Evolutionary conservation across 2,329 filamentous ascomycete species (phyloP).

Genomic region (Penicillium vulpinum): DNA sequence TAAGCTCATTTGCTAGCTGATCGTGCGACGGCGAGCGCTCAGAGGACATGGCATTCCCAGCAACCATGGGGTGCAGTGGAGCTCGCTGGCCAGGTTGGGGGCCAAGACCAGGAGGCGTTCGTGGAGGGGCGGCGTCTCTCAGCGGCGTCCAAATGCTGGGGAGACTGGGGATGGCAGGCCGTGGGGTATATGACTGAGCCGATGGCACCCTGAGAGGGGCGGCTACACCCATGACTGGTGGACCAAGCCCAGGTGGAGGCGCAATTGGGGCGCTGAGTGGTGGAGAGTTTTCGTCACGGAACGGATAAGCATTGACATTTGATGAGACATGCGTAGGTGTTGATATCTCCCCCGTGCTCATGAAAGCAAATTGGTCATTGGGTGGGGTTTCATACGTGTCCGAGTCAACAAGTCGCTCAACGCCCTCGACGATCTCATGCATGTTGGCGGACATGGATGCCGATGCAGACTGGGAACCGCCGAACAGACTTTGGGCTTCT

Average conservation of each 20-base stretch:
- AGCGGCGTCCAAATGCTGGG: conserved; percentile 50
- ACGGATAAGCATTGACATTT: conserved; percentile 21
- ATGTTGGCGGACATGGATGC: conserved; percentile 45
- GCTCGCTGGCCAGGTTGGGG: conserved; percentile 27
- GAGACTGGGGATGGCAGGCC: conserved; percentile 34
- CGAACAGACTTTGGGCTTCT: conserved; percentile 36
- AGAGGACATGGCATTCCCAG: conserved; percentile 15
- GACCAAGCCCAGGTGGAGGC: conserved; percentile 36
- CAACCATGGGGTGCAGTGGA: conserved; percentile 14
- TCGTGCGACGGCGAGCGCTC: conserved; percentile 27
- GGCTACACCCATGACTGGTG: conserved; percentile 21
- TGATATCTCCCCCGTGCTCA: conserved; percentile 23
- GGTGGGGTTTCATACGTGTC: conserved; percentile 41
- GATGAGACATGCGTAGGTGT: conserved; percentile 27
- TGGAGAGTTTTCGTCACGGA: conserved; percentile 24
- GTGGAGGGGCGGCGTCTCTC: conserved; percentile 42
- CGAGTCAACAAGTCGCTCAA: conserved; percentile 42
- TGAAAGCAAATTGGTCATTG: conserved; percentile 29
- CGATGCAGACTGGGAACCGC: conserved; percentile 51
- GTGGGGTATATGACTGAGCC: conserved; percentile 35
- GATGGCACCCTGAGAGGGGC: conserved; percentile 23
- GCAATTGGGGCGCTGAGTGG: conserved; percentile 31
- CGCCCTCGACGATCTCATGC: conserved; percentile 42
- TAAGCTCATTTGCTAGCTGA: conserved; percentile 27
- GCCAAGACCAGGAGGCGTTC: conserved; percentile 40